These are phyloP conservation scores for Heliamphora exappendiculata DNA, from an alignment of 148 eudicot species.

Conservation along the genomic window DNA sequence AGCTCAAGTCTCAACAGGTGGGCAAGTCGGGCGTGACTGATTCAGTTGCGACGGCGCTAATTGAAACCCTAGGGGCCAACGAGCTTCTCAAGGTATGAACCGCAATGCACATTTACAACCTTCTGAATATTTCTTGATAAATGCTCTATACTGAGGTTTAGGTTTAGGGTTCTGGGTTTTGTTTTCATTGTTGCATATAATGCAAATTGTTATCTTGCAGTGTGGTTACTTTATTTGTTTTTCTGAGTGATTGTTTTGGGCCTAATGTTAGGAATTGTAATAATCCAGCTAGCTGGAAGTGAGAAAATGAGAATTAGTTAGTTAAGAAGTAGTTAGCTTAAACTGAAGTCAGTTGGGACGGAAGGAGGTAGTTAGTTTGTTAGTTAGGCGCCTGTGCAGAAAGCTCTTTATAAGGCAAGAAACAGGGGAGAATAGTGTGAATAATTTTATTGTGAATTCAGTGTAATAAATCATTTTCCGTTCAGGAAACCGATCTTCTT, in stretches of 20 bases:
- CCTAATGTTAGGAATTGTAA: not conserved
- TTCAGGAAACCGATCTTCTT: too few relatives aligned
- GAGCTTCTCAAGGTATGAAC: slow-evolving; percentile 79
- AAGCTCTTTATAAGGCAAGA: too few relatives aligned
- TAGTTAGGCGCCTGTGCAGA: too few relatives aligned
- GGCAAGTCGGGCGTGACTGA: slow-evolving; percentile 83
- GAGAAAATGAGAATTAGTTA: too few relatives aligned
- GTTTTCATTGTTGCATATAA: too few relatives aligned
- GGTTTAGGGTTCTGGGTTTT: slow-evolving; percentile 12
- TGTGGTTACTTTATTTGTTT: not conserved
- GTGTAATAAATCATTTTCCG: too few relatives aligned
- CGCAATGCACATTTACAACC: not conserved
- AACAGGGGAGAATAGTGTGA: too few relatives aligned
- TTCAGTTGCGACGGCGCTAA: slow-evolving; percentile 51
- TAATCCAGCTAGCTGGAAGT: too few relatives aligned
- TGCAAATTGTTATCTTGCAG: not conserved
- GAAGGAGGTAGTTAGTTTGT: too few relatives aligned
- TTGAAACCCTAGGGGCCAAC: slow-evolving; percentile 63
- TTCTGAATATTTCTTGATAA: not conserved
- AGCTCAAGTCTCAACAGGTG: slow-evolving; percentile 78
- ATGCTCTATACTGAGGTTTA: not conserved
- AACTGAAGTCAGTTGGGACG: too few relatives aligned
- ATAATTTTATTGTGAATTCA: too few relatives aligned
- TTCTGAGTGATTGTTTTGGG: not conserved
- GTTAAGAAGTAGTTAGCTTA: too few relatives aligned